These are phyloP conservation scores for Solanum chiquidenum DNA, from an alignment of 257 asterid species.

Conservation along the genomic window DNA sequence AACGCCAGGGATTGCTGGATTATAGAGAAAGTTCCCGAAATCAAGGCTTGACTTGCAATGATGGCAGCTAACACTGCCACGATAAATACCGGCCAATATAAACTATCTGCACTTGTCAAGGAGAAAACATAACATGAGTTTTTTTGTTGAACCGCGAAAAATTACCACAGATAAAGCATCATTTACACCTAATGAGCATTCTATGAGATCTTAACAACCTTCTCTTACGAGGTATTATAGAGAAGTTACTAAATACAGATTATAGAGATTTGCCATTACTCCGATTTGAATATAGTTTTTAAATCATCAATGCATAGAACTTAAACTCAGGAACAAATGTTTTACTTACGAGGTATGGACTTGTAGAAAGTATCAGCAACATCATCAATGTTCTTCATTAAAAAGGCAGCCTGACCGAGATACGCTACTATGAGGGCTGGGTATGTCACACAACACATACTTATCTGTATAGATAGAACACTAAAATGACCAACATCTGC, in stretches of 20 bases:
- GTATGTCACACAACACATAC: constrained; percentile 34
- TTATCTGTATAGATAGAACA: constrained; percentile 41
- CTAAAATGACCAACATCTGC: constrained; percentile 66
- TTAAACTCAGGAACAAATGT: not conserved
- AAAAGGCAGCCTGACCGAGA: constrained; percentile 47
- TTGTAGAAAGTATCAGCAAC: constrained; percentile 30
- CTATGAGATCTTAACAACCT: not conserved
- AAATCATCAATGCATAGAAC: not conserved
- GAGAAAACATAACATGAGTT: not conserved
- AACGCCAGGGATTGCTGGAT: constrained; percentile 45
- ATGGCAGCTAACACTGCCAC: constrained; percentile 34
- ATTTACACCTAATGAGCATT: not conserved
- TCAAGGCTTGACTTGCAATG: constrained; percentile 59
- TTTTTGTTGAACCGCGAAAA: not conserved
- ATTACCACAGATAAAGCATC: not conserved
- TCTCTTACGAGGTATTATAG: not conserved
- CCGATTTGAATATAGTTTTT: not conserved
- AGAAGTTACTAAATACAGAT: not conserved
- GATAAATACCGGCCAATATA: constrained; percentile 59
- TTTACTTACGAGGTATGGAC: constrained; percentile 37
- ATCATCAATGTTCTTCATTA: constrained; percentile 17
- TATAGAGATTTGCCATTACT: not conserved
- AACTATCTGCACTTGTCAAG: constrained; percentile 12
- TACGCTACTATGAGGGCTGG: constrained; percentile 45
- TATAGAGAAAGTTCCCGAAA: constrained; percentile 44